Evolutionary conservation across 345 rosid species (phyloP).

Genomic region (Eucalyptus victrix): DNA sequence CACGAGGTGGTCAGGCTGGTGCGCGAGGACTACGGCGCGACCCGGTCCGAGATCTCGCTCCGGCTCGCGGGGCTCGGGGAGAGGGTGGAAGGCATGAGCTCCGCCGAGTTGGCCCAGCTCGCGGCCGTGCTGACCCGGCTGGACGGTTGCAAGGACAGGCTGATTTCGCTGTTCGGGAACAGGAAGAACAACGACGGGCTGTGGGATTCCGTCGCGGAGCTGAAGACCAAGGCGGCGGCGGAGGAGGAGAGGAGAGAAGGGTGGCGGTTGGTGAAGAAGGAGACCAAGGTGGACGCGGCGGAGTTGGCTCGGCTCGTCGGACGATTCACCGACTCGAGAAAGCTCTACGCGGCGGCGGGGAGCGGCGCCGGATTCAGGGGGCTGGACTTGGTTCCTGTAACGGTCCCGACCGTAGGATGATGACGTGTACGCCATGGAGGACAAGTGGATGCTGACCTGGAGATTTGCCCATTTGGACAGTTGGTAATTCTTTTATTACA

Average conservation of each 20-base stretch:
- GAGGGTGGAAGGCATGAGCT: not conserved
- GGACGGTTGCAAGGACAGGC: not conserved
- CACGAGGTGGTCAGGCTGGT: constrained; percentile 5
- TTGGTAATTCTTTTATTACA: not conserved
- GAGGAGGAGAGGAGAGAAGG: constrained; percentile 1
- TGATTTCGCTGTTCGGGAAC: not conserved
- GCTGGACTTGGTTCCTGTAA: not conserved
- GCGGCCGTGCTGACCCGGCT: not conserved
- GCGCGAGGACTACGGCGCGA: constrained; percentile 1
- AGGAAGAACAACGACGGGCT: constrained; percentile 2
- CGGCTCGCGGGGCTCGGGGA: not conserved
- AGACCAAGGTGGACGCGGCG: not conserved
- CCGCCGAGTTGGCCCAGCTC: not conserved
- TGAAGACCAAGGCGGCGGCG: not conserved
- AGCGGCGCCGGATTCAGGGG: not conserved
- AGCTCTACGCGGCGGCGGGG: not conserved
- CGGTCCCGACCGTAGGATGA: not conserved
- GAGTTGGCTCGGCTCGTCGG: not conserved
- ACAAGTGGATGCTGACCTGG: not conserved
- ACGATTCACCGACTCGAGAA: not conserved
- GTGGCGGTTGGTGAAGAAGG: not conserved
- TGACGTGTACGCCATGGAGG: not conserved
- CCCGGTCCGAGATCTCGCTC: not conserved
- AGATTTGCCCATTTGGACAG: not conserved
- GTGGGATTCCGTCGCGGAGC: not conserved